Evolutionary conservation across 1,139 yeast species (phyloP).

Genomic region (Blastobotrys arbuscula): DNA sequence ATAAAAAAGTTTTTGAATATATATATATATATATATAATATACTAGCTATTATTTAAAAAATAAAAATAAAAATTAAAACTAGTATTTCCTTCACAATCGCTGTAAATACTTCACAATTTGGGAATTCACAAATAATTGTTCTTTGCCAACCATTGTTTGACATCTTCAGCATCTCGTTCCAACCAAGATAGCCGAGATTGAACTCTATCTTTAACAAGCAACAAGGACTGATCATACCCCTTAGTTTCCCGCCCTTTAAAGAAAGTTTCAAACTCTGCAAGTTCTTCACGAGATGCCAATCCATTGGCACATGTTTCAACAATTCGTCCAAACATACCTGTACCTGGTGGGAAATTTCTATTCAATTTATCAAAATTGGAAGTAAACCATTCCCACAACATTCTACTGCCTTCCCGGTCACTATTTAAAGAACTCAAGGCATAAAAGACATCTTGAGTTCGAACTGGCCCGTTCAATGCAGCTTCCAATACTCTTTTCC

Average conservation of each 20-base stretch:
- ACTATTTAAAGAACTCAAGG: conserved; percentile 65
- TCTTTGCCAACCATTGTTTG: conserved; percentile 36
- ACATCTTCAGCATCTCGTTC: conserved; percentile 55
- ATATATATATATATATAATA: too few species aligned
- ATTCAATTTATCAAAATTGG: conserved; percentile 65
- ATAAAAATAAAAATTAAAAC: too few species aligned
- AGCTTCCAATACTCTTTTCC: conserved; percentile 54
- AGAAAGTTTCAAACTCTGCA: conserved; percentile 54
- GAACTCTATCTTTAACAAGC: conserved; percentile 62
- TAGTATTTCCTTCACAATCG: not conserved
- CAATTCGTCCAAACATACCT: conserved; percentile 70
- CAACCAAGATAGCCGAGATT: conserved; percentile 60
- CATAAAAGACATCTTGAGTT: conserved; percentile 67
- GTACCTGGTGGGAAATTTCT: conserved; percentile 75
- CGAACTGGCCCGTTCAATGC: conserved; percentile 66
- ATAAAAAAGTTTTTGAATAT: not conserved
- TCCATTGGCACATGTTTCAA: conserved; percentile 55
- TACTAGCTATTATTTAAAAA: too few species aligned
- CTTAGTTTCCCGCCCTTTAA: conserved; percentile 54
- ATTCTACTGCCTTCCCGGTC: conserved; percentile 59
- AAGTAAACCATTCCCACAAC: conserved; percentile 70
- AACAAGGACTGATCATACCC: conserved; percentile 72
- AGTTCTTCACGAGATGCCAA: conserved; percentile 60
- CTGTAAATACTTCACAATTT: not conserved
- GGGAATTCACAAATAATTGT: conserved; percentile 8